Conservation (phyloP, 768 basidiomycete genomes). For the Pisolithus albus region DNA sequence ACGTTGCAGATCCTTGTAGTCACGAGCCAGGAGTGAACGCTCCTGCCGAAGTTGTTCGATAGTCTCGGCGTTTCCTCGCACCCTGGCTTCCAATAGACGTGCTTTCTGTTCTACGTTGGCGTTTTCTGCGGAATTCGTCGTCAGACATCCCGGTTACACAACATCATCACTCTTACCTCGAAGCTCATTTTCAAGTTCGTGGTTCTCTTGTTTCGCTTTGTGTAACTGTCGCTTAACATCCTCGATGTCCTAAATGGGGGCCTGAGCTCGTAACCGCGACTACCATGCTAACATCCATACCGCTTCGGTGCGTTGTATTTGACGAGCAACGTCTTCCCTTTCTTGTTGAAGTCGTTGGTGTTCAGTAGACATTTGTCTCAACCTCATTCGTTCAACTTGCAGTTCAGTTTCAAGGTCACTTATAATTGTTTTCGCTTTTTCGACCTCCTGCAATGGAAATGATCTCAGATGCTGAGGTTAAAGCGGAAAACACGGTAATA, state of each 20-base stretch:
- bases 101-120: constrained; percentile 67
- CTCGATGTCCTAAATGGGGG: constrained; percentile 59
- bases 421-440: constrained; percentile 57
- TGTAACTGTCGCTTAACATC: constrained; percentile 66
- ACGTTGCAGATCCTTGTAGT: constrained; percentile 69
- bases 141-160: constrained; percentile 9
- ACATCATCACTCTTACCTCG: constrained; percentile 42
- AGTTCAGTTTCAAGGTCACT: constrained; percentile 66
- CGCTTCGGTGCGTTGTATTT: constrained; percentile 65
- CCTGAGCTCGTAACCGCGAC: not conserved
- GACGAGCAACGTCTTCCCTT: constrained; percentile 53
- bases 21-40: constrained; percentile 56
- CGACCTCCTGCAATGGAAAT: constrained; percentile 52
- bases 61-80: constrained; percentile 59
- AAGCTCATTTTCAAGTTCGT: constrained; percentile 66
- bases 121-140: constrained; percentile 38
- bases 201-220: constrained; percentile 65
- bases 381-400: constrained; percentile 59
- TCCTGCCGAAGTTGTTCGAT: constrained; percentile 76
- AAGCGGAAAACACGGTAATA: constrained; percentile 23
- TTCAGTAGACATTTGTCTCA: constrained; percentile 58
- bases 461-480: not conserved
- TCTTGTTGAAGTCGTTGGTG: constrained; percentile 58
- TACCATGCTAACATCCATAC: constrained; percentile 32
- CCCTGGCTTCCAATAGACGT: constrained; percentile 57